Percentiles rank a stretch among this genome's conserved stretches.
These are phyloP conservation scores for Phytopythium ostracodes DNA, from an alignment of 352 stramenopile genomes.

Conservation along the genomic window DNA sequence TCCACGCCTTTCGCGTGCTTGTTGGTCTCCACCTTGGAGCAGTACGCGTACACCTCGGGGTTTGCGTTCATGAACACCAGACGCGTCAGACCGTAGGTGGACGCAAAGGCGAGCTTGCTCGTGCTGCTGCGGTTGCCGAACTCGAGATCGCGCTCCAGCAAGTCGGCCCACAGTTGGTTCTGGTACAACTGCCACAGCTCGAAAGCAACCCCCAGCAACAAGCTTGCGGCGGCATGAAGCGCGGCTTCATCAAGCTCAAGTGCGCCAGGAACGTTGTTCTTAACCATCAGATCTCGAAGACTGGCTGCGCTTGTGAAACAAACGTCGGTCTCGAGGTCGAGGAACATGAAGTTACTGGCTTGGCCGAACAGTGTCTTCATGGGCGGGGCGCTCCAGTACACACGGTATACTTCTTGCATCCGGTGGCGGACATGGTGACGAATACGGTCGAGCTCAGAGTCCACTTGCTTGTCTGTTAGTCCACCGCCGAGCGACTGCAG, in stretches of 20 bases:
- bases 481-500: slow-evolving; percentile 9
- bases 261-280: neutral
- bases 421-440: slow-evolving; percentile 37
- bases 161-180: slow-evolving; percentile 67
- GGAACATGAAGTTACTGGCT: slow-evolving; percentile 66
- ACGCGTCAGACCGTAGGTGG: slow-evolving; percentile 46
- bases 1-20: neutral
- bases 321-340: slow-evolving; percentile 51
- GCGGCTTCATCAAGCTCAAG: slow-evolving; percentile 11
- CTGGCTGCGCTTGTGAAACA: slow-evolving; percentile 37
- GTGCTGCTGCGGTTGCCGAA: slow-evolving; percentile 43
- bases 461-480: slow-evolving; percentile 12
- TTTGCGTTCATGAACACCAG: slow-evolving; percentile 52
- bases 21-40: slow-evolving; percentile 1
- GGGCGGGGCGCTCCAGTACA: slow-evolving; percentile 47
- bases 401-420: slow-evolving; percentile 69
- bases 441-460: slow-evolving; percentile 12
- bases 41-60: slow-evolving; percentile 40
- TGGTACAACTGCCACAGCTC: slow-evolving; percentile 78
- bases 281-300: slow-evolving; percentile 12
- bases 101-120: slow-evolving; percentile 41
- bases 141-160: slow-evolving; percentile 58
- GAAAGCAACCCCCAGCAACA: slow-evolving; percentile 40
- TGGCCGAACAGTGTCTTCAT: slow-evolving; percentile 41
- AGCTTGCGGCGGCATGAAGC: slow-evolving; percentile 19